Base-by-base conservation (phyloP, 768 basidiomycete species). In the Tylopilus felleus region DNA sequence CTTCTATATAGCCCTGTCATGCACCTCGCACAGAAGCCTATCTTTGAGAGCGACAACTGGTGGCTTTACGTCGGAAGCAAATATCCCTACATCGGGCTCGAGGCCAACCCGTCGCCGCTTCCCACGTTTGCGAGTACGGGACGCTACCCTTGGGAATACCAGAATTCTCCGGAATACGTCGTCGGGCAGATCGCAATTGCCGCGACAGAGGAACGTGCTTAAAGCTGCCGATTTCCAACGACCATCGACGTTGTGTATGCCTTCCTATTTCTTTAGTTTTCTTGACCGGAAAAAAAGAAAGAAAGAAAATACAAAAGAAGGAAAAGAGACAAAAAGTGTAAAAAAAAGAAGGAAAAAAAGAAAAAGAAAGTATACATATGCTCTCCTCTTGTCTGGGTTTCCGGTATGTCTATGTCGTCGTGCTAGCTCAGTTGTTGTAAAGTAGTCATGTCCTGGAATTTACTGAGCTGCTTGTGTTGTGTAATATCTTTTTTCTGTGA, bases 351-450 rank as follows among this genome's bases (percentile, higher is more conserved):
- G 10, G 5, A 6, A 29, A 29, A 29, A 14, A 14, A 33, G 16
- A 33, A 9, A 33, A 33, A 33, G 9, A 33, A 10, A 13, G 13
- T 33, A 3, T 29, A n/a, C 8, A 12, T 29, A 29, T 29, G 29
- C 29, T 29, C 29, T 29, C 29, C 33, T 33, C 33, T 7, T 33
- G 5, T 14, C 33, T 33, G 13, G 13, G 31, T 33, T 13, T 10
- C 33, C 33, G 13, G 33, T 33, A 33, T 33, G 13, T 33, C 33
- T n/a, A n/a, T n/a, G 13, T 33, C 33, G 29, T 29, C 29, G 19
- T 49, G 36, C 12, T 38, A 49, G 47, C 47, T 49, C 38, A 28
- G 47, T 27, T 27, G 36, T 38, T 49, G 47, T 49, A 49, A 38
- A 28, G n/a, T 48, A 48, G 35, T 27, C 17, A 23, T 36, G 35